Evolutionary conservation across 2,329 filamentous ascomycete genomes (phyloP), one percentile per base, ranked within the genome.

Genomic region (Lachnellula arida): DNA sequence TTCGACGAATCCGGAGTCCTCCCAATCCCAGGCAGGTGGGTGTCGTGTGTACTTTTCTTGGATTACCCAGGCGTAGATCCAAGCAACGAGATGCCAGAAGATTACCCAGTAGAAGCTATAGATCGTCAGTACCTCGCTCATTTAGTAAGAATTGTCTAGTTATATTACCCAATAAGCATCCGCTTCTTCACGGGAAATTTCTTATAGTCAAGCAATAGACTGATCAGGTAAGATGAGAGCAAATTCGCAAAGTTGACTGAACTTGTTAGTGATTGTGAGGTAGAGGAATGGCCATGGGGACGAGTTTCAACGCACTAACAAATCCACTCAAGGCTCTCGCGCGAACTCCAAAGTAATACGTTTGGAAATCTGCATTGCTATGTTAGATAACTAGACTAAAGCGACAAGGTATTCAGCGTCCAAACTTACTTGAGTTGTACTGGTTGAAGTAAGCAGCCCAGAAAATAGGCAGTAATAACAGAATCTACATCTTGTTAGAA

Each of bases 1-100:
- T 35, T 76, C 73, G 0, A 85, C 85, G 51, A 90, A 90, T 0
- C 81, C 84, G 0, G 72, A 58, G 54, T 77, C 77, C 0, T 67
- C 64, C 87, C 87, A 90, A 67, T 89, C 87, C 59, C 82, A 85
- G 0, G 75, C 78, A 0, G 86, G 85, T 22, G 75, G 70, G 0
- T 79, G 80, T 8, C 71, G 67, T 14, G 75, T 75, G 68, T 82
- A 89, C 35, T 78, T 75, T 59, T 78, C 76, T 62, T 81, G 76
- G 5, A 81, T 68, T 5, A 81, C 74, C 79, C 78, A 80, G 11
- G 68, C 77, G 57, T 81, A 81, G 2, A 75, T 68, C 78, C 78
- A 81, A 1, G 78, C 73, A 19, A 76, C 60, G 19, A 80, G 52
- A 58, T 81, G 78, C 78, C 73, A 0, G 84, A 83, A 1, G 81